A percentile compares a stretch with the other conserved stretches of the same genome.
Evolutionary conservation across 148 eudicot species (phyloP).

Genomic region (Heliamphora exappendiculata): DNA sequence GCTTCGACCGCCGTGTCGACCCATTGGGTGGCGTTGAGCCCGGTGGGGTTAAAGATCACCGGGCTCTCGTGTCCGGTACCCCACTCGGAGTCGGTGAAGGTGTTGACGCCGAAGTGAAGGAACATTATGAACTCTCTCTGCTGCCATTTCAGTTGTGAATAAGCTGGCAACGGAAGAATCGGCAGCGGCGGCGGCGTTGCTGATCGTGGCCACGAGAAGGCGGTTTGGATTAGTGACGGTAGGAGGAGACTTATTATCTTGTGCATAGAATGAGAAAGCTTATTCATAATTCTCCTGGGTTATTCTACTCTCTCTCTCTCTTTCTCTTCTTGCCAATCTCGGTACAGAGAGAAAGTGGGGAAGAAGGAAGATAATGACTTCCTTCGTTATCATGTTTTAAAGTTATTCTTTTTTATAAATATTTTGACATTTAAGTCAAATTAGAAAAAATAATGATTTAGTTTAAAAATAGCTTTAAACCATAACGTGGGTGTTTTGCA

Average conservation of each 20-base stretch:
- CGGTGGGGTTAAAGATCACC: constrained; percentile 55
- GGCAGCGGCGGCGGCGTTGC: constrained; percentile 74
- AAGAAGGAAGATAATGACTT: neutral
- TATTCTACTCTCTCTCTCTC: neutral
- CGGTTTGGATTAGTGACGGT: neutral
- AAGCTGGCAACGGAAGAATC: constrained; percentile 67
- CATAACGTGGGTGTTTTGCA: too few relatives aligned
- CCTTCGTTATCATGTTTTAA: too few relatives aligned
- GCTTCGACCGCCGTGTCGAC: constrained; percentile 47
- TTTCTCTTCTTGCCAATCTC: neutral
- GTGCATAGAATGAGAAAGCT: neutral
- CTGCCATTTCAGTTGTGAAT: constrained; percentile 79
- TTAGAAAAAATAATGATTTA: too few relatives aligned
- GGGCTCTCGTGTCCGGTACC: constrained; percentile 74
- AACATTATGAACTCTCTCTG: constrained; percentile 83
- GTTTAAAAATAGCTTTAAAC: too few relatives aligned
- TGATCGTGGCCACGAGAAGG: constrained; percentile 8
- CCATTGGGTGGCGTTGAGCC: constrained; percentile 68
- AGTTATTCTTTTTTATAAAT: too few relatives aligned
- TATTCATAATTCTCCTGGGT: constrained; percentile 2
- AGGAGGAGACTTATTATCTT: constrained; percentile 8
- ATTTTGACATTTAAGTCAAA: too few relatives aligned
- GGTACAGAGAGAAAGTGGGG: neutral
- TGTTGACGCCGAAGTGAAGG: constrained; percentile 89
- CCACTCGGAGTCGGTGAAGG: constrained; percentile 78